Evolutionary conservation across 2,329 filamentous ascomycete genomes (phyloP).

Genomic region (Colletotrichum tanaceti): DNA sequence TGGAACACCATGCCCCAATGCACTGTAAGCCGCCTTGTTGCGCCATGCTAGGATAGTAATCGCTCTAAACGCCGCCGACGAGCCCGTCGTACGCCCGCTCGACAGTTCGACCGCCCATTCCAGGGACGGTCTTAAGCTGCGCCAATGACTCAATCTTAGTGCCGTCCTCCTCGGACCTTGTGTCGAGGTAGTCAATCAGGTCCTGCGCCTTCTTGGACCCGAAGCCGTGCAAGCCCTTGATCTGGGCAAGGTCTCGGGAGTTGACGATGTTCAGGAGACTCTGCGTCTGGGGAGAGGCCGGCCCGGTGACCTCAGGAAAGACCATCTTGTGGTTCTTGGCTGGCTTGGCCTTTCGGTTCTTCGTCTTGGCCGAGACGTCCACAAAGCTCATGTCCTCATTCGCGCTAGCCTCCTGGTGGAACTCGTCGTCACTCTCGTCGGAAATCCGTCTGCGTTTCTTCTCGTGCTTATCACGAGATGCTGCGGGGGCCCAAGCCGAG

Average conservation of each 20-base stretch:
- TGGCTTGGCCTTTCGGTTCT: conserved; percentile 48
- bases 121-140: conserved; percentile 65
- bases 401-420: conserved; percentile 54
- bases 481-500: conserved; percentile 5
- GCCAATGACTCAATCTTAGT: conserved; percentile 60
- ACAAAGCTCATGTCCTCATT: conserved; percentile 55
- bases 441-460: conserved; percentile 44
- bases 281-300: conserved; percentile 66
- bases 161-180: conserved; percentile 55
- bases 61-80: conserved; percentile 38
- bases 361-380: conserved; percentile 46
- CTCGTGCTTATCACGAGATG: conserved; percentile 27
- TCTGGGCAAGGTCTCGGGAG: conserved; percentile 73
- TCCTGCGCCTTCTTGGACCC: conserved; percentile 77
- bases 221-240: conserved; percentile 75
- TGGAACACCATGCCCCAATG: conserved; percentile 37
- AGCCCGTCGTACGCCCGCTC: conserved; percentile 68
- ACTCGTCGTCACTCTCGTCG: conserved; percentile 53
- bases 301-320: conserved; percentile 56
- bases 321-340: conserved; percentile 44
- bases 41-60: conserved; percentile 23
- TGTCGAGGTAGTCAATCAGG: conserved; percentile 66
- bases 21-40: conserved; percentile 21
- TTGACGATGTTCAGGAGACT: conserved; percentile 78
- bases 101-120: conserved; percentile 67